phyloP scores from a whole-genome alignment of 306 rosid genomes.

The Hippophae tibetana region DNA sequence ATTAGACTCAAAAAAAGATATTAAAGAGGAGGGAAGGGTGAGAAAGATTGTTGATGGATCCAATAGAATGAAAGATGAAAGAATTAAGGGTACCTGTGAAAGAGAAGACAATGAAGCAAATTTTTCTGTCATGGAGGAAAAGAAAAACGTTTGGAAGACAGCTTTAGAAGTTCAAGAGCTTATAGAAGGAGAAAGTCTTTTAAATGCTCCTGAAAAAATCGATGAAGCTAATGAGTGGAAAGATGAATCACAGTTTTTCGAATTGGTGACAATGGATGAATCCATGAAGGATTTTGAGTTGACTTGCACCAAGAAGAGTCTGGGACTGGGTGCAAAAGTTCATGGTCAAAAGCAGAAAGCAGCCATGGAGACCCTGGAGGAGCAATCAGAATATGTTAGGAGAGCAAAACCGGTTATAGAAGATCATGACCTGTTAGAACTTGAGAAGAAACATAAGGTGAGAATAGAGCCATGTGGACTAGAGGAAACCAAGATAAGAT shows the following conservation, averaged over 20 bases:
- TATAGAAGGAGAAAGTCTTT: constrained; percentile 28
- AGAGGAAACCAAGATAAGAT: constrained; percentile 32
- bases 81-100: constrained; percentile 25
- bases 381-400: constrained; percentile 19
- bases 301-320: constrained; percentile 26
- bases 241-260: constrained; percentile 71
- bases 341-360: constrained; percentile 28
- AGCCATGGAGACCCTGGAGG: constrained; percentile 23
- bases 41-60: constrained; percentile 25
- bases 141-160: constrained; percentile 34
- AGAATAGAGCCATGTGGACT: constrained; percentile 28
- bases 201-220: constrained; percentile 23
- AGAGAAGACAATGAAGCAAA: constrained; percentile 24
- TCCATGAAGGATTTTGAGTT: constrained; percentile 35
- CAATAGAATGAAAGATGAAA: constrained; percentile 32
- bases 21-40: constrained; percentile 24
- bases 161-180: constrained; percentile 29
- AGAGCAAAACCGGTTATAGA: constrained; percentile 20
- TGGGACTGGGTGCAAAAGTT: constrained; percentile 24
- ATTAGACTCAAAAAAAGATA: constrained; percentile 32
- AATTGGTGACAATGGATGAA: constrained; percentile 63
- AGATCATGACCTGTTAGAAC: constrained; percentile 19
- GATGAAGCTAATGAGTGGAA: constrained; percentile 54
- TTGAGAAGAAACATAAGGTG: constrained; percentile 35
- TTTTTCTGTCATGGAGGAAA: constrained; percentile 40